Conservation (phyloP, 192 early-diverging fungal species). For the Coemansia sp. region DNA sequence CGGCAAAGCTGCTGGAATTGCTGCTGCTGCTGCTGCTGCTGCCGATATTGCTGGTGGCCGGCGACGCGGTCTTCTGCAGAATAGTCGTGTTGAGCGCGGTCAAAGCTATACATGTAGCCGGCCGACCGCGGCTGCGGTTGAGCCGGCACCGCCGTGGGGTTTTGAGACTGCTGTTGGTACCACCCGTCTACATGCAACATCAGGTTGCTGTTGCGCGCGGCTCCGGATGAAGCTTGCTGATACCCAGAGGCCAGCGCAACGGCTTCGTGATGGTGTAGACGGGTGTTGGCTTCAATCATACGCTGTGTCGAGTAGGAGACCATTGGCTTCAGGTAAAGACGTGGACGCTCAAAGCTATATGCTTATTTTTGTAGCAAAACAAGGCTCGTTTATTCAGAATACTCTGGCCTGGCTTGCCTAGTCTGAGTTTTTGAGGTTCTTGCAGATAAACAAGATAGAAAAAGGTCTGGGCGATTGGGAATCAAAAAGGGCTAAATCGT, state of each 20-base stretch:
- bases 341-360: background rate
- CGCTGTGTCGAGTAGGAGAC: slow-evolving; percentile 21
- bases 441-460: too few relatives aligned
- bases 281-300: slow-evolving; percentile 52
- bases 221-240: slow-evolving; percentile 8
- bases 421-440: background rate
- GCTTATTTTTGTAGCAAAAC: background rate
- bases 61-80: slow-evolving; percentile 4
- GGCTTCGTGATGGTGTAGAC: slow-evolving; percentile 52
- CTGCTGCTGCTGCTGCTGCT: slow-evolving; percentile 13
- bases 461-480: too few relatives aligned
- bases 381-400: background rate
- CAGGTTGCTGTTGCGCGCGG: slow-evolving; percentile 29
- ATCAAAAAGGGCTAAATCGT: background rate
- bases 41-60: background rate
- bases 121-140: slow-evolving; percentile 1
- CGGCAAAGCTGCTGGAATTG: background rate
- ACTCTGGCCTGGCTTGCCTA: background rate
- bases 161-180: slow-evolving; percentile 20
- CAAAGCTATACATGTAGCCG: background rate
- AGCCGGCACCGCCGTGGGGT: slow-evolving; percentile 3
- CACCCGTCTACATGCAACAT: slow-evolving; percentile 56
- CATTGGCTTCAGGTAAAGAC: slow-evolving; percentile 13
- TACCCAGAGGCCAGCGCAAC: slow-evolving; percentile 1
- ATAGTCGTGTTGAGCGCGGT: slow-evolving; percentile 4